A percentile compares a stretch with the other conserved stretches of the same genome.
phyloP scores from a whole-genome alignment of 2,329 filamentous ascomycete genomes.

The Fusarium ramigenum region DNA sequence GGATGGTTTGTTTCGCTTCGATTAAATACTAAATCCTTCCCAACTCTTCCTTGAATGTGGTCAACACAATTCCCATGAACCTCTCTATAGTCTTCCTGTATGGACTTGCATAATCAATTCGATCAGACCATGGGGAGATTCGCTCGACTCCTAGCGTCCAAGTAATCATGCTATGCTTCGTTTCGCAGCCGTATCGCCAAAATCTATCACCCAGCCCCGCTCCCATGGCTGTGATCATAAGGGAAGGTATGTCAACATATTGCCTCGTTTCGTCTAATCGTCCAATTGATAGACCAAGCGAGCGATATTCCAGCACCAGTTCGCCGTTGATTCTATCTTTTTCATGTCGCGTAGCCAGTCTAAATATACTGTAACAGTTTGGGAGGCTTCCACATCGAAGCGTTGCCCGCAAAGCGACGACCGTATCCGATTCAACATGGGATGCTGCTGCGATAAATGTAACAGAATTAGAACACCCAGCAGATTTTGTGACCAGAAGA shows the following conservation, averaged over 20 bases:
- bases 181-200: neutral
- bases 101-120: neutral
- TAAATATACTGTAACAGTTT: slow-evolving; percentile 62
- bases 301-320: slow-evolving; percentile 65
- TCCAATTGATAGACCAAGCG: slow-evolving; percentile 56
- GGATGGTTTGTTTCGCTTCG: neutral
- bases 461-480: slow-evolving; percentile 66
- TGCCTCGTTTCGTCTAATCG: slow-evolving; percentile 18
- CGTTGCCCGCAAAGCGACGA: slow-evolving; percentile 56
- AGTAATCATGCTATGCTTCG: slow-evolving; percentile 16
- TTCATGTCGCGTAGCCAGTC: slow-evolving; percentile 69
- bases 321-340: slow-evolving; percentile 61
- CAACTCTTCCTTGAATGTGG: slow-evolving; percentile 11
- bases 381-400: slow-evolving; percentile 61
- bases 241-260: neutral
- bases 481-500: slow-evolving; percentile 71
- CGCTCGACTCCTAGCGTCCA: neutral
- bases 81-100: slow-evolving; percentile 28
- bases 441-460: slow-evolving; percentile 62
- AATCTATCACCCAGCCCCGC: neutral
- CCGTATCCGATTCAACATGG: slow-evolving; percentile 60
- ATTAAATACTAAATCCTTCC: slow-evolving; percentile 31
- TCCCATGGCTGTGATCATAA: neutral
- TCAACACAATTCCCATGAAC: slow-evolving; percentile 30
- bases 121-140: neutral